These are phyloP conservation scores for Bassia scoparia DNA, from an alignment of 148 eudicot species.

Conservation along the genomic window DNA sequence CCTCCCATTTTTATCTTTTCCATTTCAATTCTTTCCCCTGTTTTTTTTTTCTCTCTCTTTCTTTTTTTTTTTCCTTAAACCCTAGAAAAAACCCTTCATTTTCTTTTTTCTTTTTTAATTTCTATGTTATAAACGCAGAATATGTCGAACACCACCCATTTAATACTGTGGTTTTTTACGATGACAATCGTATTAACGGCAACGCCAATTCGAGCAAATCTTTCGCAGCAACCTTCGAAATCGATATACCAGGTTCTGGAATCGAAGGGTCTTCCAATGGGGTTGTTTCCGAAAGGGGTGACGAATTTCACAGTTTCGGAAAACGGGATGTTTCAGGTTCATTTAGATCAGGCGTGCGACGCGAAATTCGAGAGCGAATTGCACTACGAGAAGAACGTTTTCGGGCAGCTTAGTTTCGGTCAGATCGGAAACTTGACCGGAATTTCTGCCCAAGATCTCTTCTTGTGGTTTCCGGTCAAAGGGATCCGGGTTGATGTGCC, in stretches of 20 bases:
- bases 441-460: conserved; percentile 70
- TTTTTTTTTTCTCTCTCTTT: background rate
- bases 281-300: conserved; percentile 73
- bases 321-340: conserved; percentile 51
- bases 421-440: conserved; percentile 59
- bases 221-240: background rate
- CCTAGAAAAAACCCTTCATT: background rate
- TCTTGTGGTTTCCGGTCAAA: conserved; percentile 74
- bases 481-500: conserved; percentile 80
- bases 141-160: background rate
- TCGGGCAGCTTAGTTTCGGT: conserved; percentile 54
- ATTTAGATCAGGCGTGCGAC: conserved; percentile 58
- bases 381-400: conserved; percentile 57
- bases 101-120: background rate
- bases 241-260: conserved; percentile 59
- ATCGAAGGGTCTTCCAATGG: conserved; percentile 59
- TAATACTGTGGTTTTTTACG: background rate
- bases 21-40: background rate
- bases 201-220: background rate
- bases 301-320: conserved; percentile 33
- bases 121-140: conserved; percentile 34
- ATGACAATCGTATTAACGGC: background rate
- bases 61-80: background rate
- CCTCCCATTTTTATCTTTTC: background rate
- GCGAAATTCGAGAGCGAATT: conserved; percentile 68